Conservation (phyloP, 73 alveolate species). For the Tetrahymena thermophila region DNA sequence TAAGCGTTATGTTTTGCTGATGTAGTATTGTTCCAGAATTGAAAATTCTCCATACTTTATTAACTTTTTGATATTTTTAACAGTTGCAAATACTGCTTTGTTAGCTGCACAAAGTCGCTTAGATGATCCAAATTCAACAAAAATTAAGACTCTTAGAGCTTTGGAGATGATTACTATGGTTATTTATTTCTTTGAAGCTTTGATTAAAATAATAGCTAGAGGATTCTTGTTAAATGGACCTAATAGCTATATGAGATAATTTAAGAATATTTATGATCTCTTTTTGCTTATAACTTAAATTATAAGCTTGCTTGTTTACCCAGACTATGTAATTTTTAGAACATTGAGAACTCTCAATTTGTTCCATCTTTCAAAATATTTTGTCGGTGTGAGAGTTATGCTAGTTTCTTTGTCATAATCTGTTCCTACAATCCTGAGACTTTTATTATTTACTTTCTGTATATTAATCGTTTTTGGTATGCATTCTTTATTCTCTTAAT, state of each 20-base stretch:
- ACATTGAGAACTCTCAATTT: slow-evolving; percentile 74
- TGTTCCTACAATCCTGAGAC: slow-evolving; percentile 61
- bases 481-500: slow-evolving; percentile 35
- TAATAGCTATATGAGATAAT: slow-evolving; percentile 19
- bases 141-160: neutral
- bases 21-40: neutral
- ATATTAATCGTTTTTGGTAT: slow-evolving; percentile 68
- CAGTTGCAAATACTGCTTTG: slow-evolving; percentile 18
- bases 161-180: slow-evolving; percentile 40
- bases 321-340: slow-evolving; percentile 20
- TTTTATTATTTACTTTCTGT: slow-evolving; percentile 50
- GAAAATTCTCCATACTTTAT: neutral
- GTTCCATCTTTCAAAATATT: slow-evolving; percentile 65
- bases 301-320: slow-evolving; percentile 10
- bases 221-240: slow-evolving; percentile 50
- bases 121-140: slow-evolving; percentile 23
- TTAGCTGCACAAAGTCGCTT: slow-evolving; percentile 52
- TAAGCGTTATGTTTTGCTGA: neutral
- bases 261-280: slow-evolving; percentile 19
- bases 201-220: slow-evolving; percentile 34
- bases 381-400: slow-evolving; percentile 66
- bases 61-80: slow-evolving; percentile 22
- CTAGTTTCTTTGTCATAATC: slow-evolving; percentile 48
- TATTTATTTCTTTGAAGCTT: slow-evolving; percentile 36
- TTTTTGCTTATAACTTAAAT: slow-evolving; percentile 22